Percentiles rank a stretch among this genome's conserved stretches.
phyloP scores from a whole-genome alignment of 192 early-diverging fungal species.

The Radiomyces spectabilis region DNA sequence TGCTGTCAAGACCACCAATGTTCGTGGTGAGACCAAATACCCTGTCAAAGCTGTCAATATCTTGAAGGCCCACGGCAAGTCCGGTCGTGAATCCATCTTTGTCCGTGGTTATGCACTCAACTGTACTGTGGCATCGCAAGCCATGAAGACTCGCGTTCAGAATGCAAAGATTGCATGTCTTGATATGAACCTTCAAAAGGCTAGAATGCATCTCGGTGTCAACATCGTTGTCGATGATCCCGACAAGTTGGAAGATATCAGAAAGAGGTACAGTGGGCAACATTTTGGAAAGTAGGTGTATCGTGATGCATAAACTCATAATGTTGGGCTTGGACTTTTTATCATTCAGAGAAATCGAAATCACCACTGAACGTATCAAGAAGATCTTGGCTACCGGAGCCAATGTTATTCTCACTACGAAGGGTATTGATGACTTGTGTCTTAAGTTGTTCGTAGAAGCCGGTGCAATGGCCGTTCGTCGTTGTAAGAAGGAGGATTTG shows the following conservation, averaged over 20 bases:
- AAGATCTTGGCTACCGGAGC: constrained; percentile 94
- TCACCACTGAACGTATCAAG: constrained; percentile 91
- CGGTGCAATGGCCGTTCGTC: constrained; percentile 94
- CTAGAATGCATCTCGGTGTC: constrained; percentile 95
- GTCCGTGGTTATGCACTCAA: constrained; percentile 95
- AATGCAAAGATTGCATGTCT: constrained; percentile 95
- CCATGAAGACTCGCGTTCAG: constrained; percentile 82
- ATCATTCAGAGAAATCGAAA: constrained; percentile 78
- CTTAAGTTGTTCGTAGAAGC: constrained; percentile 98
- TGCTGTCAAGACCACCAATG: constrained; percentile 83
- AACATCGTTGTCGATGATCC: constrained; percentile 98
- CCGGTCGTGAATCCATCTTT: constrained; percentile 77
- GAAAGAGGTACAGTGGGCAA: constrained; percentile 54
- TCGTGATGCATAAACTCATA: no score
- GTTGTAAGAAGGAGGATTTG: constrained; percentile 95
- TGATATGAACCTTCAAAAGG: constrained; percentile 98
- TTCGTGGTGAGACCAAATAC: constrained; percentile 82
- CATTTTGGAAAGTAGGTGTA: neutral
- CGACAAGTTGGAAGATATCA: constrained; percentile 94
- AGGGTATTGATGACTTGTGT: constrained; percentile 98
- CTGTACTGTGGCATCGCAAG: constrained; percentile 95
- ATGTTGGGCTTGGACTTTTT: neutral
- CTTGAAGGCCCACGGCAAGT: constrained; percentile 94
- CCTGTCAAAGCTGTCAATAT: constrained; percentile 98
- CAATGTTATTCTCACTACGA: constrained; percentile 96